Evolutionary conservation across 352 stramenopile genomes (phyloP).

Genomic region (Globisporangium nagaii): DNA sequence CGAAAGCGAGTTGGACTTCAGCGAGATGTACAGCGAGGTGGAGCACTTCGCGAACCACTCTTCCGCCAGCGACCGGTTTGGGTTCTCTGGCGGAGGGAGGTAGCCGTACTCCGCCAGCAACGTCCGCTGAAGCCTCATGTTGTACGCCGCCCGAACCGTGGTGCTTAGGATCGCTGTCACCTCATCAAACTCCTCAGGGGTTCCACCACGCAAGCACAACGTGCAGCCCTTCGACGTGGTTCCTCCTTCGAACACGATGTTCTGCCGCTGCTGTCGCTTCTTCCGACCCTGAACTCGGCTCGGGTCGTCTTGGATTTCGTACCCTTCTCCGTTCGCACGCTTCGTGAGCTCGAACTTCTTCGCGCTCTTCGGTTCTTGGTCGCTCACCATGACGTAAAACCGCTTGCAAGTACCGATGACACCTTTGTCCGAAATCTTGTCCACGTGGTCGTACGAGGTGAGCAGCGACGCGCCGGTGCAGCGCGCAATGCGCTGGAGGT

Average conservation of each 20-base stretch:
- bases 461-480: constrained; percentile 72
- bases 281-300: constrained; percentile 14
- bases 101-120: constrained; percentile 59
- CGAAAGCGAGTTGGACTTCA: constrained; percentile 84
- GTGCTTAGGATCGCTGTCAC: constrained; percentile 52
- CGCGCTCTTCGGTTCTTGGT: constrained; percentile 69
- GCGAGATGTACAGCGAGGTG: constrained; percentile 75
- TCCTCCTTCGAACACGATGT: constrained; percentile 84
- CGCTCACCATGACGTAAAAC: constrained; percentile 83
- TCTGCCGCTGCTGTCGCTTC: constrained; percentile 70
- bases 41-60: constrained; percentile 81
- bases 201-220: constrained; percentile 72
- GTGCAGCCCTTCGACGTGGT: constrained; percentile 70
- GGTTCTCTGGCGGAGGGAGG: constrained; percentile 40
- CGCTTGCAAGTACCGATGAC: constrained; percentile 75
- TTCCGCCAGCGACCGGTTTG: constrained; percentile 62
- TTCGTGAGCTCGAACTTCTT: constrained; percentile 43
- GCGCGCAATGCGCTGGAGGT: constrained; percentile 74
- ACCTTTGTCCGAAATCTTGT: constrained; percentile 77
- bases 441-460: constrained; percentile 82
- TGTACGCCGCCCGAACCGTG: constrained; percentile 71
- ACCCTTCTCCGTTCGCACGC: constrained; percentile 18
- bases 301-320: constrained; percentile 7
- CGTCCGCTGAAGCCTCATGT: constrained; percentile 69
- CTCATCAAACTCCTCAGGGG: constrained; percentile 57